Evolutionary conservation across 1,284 basidiomycete species (phyloP).

Genomic region (Fomitopsis pinicola): DNA sequence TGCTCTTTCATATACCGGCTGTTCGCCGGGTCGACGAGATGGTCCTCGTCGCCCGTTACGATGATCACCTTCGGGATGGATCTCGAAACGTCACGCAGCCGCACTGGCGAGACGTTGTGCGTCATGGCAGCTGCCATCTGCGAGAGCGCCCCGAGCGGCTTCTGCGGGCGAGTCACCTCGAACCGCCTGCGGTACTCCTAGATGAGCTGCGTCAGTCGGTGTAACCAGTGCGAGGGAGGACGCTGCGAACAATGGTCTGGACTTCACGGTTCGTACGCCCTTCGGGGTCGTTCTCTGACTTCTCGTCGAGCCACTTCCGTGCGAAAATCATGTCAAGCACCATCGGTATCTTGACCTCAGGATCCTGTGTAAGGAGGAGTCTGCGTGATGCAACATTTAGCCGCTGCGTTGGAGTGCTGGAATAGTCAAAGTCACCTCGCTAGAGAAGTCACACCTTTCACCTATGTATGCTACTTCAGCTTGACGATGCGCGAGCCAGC

Average conservation of each 20-base stretch:
- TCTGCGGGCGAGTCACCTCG: conserved; percentile 55
- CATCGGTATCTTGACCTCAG: conserved; percentile 46
- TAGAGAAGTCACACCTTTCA: conserved; percentile 40
- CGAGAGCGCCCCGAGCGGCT: conserved; percentile 59
- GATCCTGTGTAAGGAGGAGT: conserved; percentile 45
- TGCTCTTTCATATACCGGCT: conserved; percentile 53
- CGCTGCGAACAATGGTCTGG: conserved; percentile 42
- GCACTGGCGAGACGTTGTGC: conserved; percentile 57
- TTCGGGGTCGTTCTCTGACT: conserved; percentile 43
- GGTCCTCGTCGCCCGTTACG: conserved; percentile 72
- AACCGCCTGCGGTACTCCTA: conserved; percentile 53
- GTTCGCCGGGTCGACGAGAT: conserved; percentile 57
- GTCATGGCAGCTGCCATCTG: conserved; percentile 74
- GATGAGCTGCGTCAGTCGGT: not conserved
- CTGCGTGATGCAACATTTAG: conserved; percentile 17
- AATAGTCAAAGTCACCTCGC: conserved; percentile 21
- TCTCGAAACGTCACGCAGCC: conserved; percentile 51
- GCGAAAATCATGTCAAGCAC: conserved; percentile 63
- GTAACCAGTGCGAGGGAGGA: not conserved
- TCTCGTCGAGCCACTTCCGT: conserved; percentile 49
- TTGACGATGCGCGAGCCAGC: not conserved
- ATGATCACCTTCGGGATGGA: conserved; percentile 62
- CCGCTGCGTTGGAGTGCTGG: not conserved
- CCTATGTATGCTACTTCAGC: conserved; percentile 31
- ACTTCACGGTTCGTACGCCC: conserved; percentile 62